A percentile compares a stretch with the other conserved stretches of the same genome.
Conservation (phyloP, 805 yeast genomes). For the Candida mattraensis region DNA sequence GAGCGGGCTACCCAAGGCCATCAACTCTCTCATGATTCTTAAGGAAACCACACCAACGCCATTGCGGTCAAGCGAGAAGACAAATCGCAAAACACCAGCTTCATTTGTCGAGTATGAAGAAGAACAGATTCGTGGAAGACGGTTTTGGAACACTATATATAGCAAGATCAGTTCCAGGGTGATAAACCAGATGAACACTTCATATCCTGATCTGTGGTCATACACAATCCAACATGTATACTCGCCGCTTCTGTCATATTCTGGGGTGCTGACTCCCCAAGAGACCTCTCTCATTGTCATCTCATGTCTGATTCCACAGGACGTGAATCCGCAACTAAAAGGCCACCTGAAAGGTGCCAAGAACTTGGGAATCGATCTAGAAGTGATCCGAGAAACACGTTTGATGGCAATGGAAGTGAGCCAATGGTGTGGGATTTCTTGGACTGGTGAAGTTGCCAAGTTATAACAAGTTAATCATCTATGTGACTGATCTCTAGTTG, state of each 20-base stretch:
- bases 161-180: conserved; percentile 73
- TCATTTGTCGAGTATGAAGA: conserved; percentile 16
- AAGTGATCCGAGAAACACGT: conserved; percentile 61
- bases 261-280: conserved; percentile 56
- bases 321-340: conserved; percentile 88
- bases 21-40: conserved; percentile 70
- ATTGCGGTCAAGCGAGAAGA: conserved; percentile 33
- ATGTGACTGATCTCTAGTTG: conserved; percentile 3
- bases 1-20: conserved; percentile 81
- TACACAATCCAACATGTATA: conserved; percentile 73
- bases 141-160: conserved; percentile 74
- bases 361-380: conserved; percentile 69
- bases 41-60: conserved; percentile 60
- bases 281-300: conserved; percentile 80
- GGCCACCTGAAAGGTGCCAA: conserved; percentile 89
- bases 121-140: conserved; percentile 48
- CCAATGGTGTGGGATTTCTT: conserved; percentile 70
- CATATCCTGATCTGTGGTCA: conserved; percentile 86
- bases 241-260: conserved; percentile 71
- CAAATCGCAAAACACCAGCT: conserved; percentile 19
- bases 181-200: conserved; percentile 59
- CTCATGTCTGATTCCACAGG: conserved; percentile 84
- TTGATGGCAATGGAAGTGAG: conserved; percentile 62
- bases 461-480: too few relatives aligned
- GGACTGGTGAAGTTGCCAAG: conserved; percentile 58